Base-by-base conservation (phyloP, 2,329 filamentous ascomycete genomes). In the Periconia macrospinosa region DNA sequence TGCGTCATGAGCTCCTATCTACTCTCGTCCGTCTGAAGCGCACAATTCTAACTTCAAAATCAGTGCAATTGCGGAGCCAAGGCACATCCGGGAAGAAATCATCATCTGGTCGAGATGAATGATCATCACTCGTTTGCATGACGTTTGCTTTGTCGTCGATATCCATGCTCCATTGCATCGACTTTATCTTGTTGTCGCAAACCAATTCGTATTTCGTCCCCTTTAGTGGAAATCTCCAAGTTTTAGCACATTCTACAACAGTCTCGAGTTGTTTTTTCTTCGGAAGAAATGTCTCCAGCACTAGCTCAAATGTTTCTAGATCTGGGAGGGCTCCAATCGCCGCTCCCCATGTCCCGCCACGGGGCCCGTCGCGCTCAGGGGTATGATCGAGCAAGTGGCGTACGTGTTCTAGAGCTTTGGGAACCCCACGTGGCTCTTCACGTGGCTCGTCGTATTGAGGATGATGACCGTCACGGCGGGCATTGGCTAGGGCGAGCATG, bases 231-330 rank as follows among this genome's bases (percentile, higher is more conserved):
- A 71, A 72, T 15, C 19, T 56, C 68, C 68, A 72, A 7, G 60
- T 66, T 54, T 62, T 63, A 13, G 67, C 65, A 55, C 66, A 70
- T 19, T 67, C 58, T 1, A 64, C 47, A 3, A 71, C 63, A 1
- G 10, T 49, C 15, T 72, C 65, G 2, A 72, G 43, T 45, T 68
- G 66, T 0, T 37, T n/a, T 20, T 53, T 55, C 52, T 71, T 72
- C 1, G 44, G 45, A 15, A 23, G 41, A 47, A 67, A 72, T 3
- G 61, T 69, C 52, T 70, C 63, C 5, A 71, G 46, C 9, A 71
- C 57, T 6, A 69, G 49, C n/a, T 61, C 55, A 18, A 70, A 41
- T 2, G 43, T 50, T 47, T 61, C 58, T 2, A 71, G 45, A 52
- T 65, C 59, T 1, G 60, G 59, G 6, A 69, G n/a, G 10, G 47